These are phyloP conservation scores for Nitzschia sp. DNA, from an alignment of 108 stramenopile genomes.

Conservation along the genomic window DNA sequence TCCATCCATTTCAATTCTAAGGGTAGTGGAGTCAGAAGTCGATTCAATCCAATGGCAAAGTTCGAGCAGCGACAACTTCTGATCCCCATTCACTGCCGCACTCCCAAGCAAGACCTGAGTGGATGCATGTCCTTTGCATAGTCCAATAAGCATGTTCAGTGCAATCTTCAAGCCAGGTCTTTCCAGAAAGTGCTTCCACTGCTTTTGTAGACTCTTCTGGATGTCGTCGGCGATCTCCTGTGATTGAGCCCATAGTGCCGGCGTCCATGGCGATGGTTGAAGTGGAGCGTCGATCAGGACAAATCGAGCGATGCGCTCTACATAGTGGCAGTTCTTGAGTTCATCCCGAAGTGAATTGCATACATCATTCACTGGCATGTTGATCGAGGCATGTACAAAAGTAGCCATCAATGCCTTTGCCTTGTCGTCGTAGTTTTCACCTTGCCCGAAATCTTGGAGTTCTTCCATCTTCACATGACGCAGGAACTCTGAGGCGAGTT, in stretches of 20 bases:
- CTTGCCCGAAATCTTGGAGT: slow-evolving; percentile 29
- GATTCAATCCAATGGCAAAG: slow-evolving; percentile 83
- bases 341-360: slow-evolving; percentile 68
- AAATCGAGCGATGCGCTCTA: slow-evolving; percentile 50
- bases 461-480: slow-evolving; percentile 56
- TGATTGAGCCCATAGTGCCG: slow-evolving; percentile 61
- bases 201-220: slow-evolving; percentile 14
- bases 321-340: slow-evolving; percentile 67
- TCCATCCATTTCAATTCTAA: slow-evolving; percentile 48
- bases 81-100: slow-evolving; percentile 1
- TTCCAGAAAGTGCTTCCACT: slow-evolving; percentile 62
- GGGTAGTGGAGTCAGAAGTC: slow-evolving; percentile 65
- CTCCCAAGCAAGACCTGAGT: slow-evolving; percentile 44
- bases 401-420: slow-evolving; percentile 59
- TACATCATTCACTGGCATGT: slow-evolving; percentile 69
- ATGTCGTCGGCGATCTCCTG: slow-evolving; percentile 8
- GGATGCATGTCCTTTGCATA: slow-evolving; percentile 53
- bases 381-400: slow-evolving; percentile 76
- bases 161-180: slow-evolving; percentile 60
- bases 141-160: slow-evolving; percentile 66
- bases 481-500: slow-evolving; percentile 64
- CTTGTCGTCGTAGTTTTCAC: slow-evolving; percentile 10
- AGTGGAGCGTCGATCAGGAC: slow-evolving; percentile 52
- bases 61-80: slow-evolving; percentile 31
- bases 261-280: slow-evolving; percentile 75